Base-by-base conservation (phyloP, 352 stramenopile species). In the Phytophthora parvispora region DNA sequence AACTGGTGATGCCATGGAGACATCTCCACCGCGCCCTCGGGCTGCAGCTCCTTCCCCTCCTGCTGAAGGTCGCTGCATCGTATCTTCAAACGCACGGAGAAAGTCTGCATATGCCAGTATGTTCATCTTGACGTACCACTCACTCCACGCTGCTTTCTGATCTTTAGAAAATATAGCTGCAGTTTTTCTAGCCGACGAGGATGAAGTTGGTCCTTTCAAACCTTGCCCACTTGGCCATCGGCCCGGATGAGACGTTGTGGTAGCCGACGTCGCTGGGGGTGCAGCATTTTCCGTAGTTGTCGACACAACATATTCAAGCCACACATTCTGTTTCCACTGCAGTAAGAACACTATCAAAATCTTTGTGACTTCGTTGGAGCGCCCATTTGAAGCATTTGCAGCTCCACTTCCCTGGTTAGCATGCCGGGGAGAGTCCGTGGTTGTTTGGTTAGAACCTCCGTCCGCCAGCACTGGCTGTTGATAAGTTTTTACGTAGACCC, bases 311-410 rank as follows among this genome's bases (percentile, higher is more conserved):
- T 97, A 97, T 72, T 97, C 89, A 24, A 97, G 70, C 89, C 90
- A 97, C 40, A 97, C 86, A 58, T 96, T 92, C 42, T 94, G 85
- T 58, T 95, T 96, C 90, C 90, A 97, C 57, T 97, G 78, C 20
- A 97, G 60, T 38, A 96, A 72, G 43, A 95, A 97, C 7, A 95
- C 86, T 51, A 96, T 72, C 27, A 93, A 61, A 36, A 95, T 83
- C 50, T 95, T 93, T 3, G 78, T 90, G 13, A 86, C 68, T 58
- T 84, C 71, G 20, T 64, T 75, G 16, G 40, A 57, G 20, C 13
- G 38, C 24, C 28, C 58, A 29, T 16, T 73, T 9, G 48, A 27
- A 16, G 9, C 40, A 22, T 43, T 62, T 45, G 32, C 45, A 71
- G 29, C 20, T 55, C 47, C 24, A 38, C 48, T 60, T 12, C 24